Conservation (phyloP, 1,284 basidiomycete species). For the Anthracocystis setariae region DNA sequence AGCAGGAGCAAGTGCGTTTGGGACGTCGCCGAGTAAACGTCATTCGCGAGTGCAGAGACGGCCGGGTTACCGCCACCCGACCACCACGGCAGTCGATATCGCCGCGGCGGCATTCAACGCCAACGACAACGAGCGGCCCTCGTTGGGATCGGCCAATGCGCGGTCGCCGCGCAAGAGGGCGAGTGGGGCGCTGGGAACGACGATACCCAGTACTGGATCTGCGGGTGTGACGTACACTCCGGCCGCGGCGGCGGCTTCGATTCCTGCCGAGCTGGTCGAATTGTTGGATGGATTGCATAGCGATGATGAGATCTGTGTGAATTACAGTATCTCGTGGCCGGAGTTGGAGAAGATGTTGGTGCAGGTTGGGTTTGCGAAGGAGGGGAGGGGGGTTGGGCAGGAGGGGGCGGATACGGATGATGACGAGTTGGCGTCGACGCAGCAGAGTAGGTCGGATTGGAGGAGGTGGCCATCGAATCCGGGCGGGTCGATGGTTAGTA, state of each 20-base stretch:
- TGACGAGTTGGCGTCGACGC: conserved; percentile 23
- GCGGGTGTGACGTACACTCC: conserved; percentile 4
- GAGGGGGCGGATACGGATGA: conserved; percentile 29
- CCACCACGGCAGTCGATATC: conserved; percentile 61
- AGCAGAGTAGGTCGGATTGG: conserved; percentile 21
- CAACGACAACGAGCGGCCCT: conserved; percentile 8
- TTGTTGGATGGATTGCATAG: conserved; percentile 87
- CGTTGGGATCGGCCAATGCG: neutral
- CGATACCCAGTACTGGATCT: conserved; percentile 16
- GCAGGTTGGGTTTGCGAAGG: conserved; percentile 29
- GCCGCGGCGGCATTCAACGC: conserved; percentile 53
- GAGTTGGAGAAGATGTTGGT: conserved; percentile 79
- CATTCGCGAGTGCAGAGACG: conserved; percentile 10
- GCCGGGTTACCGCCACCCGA: conserved; percentile 43
- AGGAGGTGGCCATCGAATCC: conserved; percentile 15
- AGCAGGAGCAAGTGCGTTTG: conserved; percentile 26
- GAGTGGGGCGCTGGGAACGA: conserved; percentile 15
- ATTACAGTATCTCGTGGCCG: conserved; percentile 84
- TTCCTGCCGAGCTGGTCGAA: conserved; percentile 72
- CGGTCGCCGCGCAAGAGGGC: conserved; percentile 41
- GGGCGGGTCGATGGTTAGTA: conserved; percentile 9
- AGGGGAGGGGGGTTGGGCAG: neutral
- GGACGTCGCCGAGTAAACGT: conserved; percentile 46
- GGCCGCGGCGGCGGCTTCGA: neutral
- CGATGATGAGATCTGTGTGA: conserved; percentile 86